Conservation (phyloP, 192 early-diverging fungal species). For the Phycomyces blakesleeanus region DNA sequence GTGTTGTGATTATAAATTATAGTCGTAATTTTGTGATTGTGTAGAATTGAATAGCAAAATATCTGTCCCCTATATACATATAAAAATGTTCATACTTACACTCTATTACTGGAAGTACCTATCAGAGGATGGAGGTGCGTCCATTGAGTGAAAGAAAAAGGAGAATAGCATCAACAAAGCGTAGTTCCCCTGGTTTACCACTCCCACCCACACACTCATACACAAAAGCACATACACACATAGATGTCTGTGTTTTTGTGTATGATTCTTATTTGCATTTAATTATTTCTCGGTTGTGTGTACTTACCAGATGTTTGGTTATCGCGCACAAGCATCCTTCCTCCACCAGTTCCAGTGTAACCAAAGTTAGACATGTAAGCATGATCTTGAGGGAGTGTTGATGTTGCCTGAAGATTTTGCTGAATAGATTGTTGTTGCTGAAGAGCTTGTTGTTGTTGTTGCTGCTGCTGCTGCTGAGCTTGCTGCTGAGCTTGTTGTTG, state of each 20-base stretch:
- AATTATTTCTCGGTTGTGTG: conserved; percentile 2
- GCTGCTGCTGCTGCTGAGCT: conserved; percentile 14
- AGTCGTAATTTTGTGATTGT: too few species aligned
- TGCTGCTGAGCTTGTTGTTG: too few species aligned
- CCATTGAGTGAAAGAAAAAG: conserved; percentile 7
- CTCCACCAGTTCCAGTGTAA: conserved; percentile 14
- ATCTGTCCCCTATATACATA: too few species aligned
- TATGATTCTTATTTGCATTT: too few species aligned
- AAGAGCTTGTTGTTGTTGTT: not conserved
- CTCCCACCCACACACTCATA: not conserved
- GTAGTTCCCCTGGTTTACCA: conserved; percentile 6
- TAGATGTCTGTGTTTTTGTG: too few species aligned
- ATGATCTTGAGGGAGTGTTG: conserved; percentile 1
- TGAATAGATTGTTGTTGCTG: not conserved
- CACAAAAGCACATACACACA: conserved; percentile 5
- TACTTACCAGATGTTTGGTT: conserved; percentile 9
- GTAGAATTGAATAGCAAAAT: too few species aligned
- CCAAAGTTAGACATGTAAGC: conserved; percentile 14
- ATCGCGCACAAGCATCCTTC: conserved; percentile 20
- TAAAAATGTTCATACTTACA: conserved; percentile 10
- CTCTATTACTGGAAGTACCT: conserved; percentile 22
- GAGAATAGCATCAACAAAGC: conserved; percentile 14
- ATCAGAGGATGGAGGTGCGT: conserved; percentile 13
- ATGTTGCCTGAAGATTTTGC: not conserved
- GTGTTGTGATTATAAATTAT: too few species aligned